Evolutionary conservation across 2,329 filamentous ascomycete species (phyloP).

Genomic region (Colletotrichum sp.): DNA sequence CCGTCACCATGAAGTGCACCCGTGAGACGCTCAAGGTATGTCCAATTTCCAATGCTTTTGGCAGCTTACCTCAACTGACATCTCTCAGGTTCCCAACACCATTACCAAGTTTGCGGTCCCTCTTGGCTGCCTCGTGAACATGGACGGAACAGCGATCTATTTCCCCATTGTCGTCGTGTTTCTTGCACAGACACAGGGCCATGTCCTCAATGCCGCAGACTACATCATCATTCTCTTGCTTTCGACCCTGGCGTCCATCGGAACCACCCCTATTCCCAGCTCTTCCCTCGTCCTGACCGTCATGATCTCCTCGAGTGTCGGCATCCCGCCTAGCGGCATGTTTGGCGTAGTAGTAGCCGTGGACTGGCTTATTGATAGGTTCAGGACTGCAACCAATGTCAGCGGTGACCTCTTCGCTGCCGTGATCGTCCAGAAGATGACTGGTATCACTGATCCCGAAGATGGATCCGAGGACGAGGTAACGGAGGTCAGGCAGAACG

Average conservation of each 20-base stretch:
- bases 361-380: constrained; percentile 62
- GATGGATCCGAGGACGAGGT: constrained; percentile 8
- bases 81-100: constrained; percentile 38
- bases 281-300: constrained; percentile 56
- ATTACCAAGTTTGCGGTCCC: constrained; percentile 52
- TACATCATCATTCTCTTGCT: constrained; percentile 55
- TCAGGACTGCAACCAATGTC: constrained; percentile 57
- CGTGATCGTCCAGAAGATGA: constrained; percentile 42
- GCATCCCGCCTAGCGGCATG: constrained; percentile 52
- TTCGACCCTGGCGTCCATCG: constrained; percentile 56
- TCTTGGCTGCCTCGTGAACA: constrained; percentile 54
- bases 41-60: neutral
- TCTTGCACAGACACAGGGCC: constrained; percentile 55
- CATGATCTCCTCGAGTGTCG: constrained; percentile 54
- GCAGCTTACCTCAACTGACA: neutral
- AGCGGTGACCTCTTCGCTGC: constrained; percentile 54
- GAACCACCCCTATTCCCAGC: constrained; percentile 58
- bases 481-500: constrained; percentile 4
- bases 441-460: constrained; percentile 35
- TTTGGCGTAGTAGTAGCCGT: constrained; percentile 53
- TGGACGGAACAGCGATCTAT: constrained; percentile 62
- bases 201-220: constrained; percentile 43
- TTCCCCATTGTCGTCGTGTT: constrained; percentile 59
- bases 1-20: constrained; percentile 50
- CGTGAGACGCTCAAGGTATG: constrained; percentile 34